Conservation (phyloP, 2,329 filamentous ascomycete genomes). For the Sclerotinia spermophila region DNA sequence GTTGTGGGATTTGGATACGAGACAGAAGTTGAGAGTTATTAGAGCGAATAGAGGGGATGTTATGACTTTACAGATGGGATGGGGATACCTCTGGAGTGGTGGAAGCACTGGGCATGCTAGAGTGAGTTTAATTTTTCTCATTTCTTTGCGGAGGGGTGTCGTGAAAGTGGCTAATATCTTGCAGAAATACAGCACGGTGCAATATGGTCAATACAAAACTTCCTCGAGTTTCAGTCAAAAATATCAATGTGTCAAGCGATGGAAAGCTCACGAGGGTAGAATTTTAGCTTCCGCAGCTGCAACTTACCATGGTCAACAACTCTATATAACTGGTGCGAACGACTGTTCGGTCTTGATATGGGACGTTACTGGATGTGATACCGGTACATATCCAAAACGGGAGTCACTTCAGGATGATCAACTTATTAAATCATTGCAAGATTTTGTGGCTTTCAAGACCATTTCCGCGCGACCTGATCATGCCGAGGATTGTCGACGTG, state of each 20-base stretch:
- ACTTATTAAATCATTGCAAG: slow-evolving; percentile 68
- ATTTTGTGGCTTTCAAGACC: slow-evolving; percentile 89
- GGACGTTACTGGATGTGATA: slow-evolving; percentile 56
- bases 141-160: background rate
- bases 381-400: slow-evolving; percentile 24
- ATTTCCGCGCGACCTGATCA: slow-evolving; percentile 84
- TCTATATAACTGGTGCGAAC: slow-evolving; percentile 93
- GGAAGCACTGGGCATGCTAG: slow-evolving; percentile 85
- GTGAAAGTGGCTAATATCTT: background rate
- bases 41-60: slow-evolving; percentile 78
- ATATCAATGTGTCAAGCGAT: slow-evolving; percentile 73
- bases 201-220: slow-evolving; percentile 55
- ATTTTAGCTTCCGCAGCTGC: slow-evolving; percentile 81
- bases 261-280: slow-evolving; percentile 82
- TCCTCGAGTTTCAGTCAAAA: slow-evolving; percentile 63
- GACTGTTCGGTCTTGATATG: slow-evolving; percentile 87
- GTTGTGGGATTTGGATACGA: slow-evolving; percentile 94
- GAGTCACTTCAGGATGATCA: slow-evolving; percentile 46
- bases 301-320: slow-evolving; percentile 64
- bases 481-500: slow-evolving; percentile 86
- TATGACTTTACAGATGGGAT: slow-evolving; percentile 80
- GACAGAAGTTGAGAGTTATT: slow-evolving; percentile 83
- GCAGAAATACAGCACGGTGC: slow-evolving; percentile 64
- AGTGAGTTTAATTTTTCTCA: slow-evolving; percentile 49
- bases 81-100: slow-evolving; percentile 80